Percentiles rank a stretch among this genome's conserved stretches.
Evolutionary conservation across 176 grass and related monocot species (phyloP).

Genomic region (Oryza officinalis): DNA sequence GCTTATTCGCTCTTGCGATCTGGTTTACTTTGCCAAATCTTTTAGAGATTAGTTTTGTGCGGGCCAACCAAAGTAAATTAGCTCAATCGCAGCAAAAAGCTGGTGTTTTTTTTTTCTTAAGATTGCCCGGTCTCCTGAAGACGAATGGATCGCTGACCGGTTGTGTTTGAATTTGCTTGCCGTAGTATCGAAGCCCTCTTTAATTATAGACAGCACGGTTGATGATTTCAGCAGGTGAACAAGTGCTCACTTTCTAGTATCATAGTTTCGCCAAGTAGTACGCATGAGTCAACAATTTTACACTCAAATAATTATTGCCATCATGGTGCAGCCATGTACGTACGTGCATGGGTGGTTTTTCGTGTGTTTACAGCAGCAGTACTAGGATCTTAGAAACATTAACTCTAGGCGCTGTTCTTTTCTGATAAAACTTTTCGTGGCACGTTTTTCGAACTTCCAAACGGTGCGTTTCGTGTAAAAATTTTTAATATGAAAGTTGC

Average conservation of each 20-base stretch:
- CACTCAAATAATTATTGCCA: constrained; percentile 8
- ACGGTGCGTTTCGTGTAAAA: too few relatives aligned
- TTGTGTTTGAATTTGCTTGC: background rate
- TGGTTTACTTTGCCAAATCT: background rate
- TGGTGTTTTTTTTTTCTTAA: background rate
- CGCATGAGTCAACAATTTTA: background rate
- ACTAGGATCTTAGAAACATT: too few relatives aligned
- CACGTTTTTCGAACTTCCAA: too few relatives aligned
- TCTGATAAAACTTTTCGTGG: too few relatives aligned
- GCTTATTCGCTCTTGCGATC: background rate
- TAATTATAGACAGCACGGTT: background rate
- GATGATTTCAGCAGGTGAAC: background rate
- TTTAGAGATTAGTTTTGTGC: background rate
- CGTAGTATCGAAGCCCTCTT: background rate
- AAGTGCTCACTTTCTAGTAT: background rate
- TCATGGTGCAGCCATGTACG: constrained; percentile 21
- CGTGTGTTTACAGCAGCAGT: background rate
- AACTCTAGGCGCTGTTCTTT: too few relatives aligned
- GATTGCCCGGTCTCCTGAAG: background rate
- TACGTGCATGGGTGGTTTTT: constrained; percentile 12
- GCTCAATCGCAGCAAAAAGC: background rate
- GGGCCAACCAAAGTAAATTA: background rate
- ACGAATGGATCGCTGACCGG: background rate
- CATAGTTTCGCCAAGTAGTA: background rate
- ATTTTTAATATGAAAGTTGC: too few relatives aligned